Conservation (phyloP, 73 alveolate genomes). For the Halteria grandinella region DNA sequence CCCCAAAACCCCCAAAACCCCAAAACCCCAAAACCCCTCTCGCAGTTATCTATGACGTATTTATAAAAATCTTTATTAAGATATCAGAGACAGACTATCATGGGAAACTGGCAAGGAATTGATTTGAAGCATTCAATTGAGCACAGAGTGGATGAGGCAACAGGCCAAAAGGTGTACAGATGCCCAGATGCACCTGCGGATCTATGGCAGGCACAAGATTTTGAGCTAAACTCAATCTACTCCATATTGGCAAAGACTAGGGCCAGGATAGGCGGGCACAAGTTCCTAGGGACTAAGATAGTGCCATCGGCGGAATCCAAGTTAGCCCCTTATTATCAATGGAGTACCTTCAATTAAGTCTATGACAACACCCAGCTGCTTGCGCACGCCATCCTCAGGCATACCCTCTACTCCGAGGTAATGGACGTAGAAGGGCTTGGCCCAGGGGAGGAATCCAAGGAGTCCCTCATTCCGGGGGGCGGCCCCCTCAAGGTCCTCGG, state of each 20-base stretch:
- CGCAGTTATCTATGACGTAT: no score
- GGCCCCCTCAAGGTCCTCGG: constrained; percentile 48
- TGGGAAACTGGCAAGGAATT: constrained; percentile 10
- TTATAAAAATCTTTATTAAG: no score
- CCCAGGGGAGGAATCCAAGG: no score
- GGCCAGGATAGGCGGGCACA: not conserved
- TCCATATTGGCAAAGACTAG: not conserved
- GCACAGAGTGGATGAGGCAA: not conserved
- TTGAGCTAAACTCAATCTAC: not conserved
- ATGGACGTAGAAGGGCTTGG: constrained; percentile 21
- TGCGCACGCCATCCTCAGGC: not conserved
- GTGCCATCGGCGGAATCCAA: no score
- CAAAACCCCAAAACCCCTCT: no score
- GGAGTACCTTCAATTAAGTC: constrained; percentile 29
- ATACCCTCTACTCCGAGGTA: constrained; percentile 8
- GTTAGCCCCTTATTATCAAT: not conserved
- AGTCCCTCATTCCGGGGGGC: no score
- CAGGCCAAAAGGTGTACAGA: not conserved
- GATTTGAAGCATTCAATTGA: not conserved
- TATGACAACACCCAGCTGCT: not conserved
- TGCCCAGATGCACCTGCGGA: constrained; percentile 15
- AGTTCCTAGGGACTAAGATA: constrained; percentile 30
- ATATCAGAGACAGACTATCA: no score
- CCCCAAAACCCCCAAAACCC: no score
- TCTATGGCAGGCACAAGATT: constrained; percentile 3